Evolutionary conservation across 345 rosid species (phyloP), one percentile per base, ranked within the genome.

Genomic region (Linum trigynum): DNA sequence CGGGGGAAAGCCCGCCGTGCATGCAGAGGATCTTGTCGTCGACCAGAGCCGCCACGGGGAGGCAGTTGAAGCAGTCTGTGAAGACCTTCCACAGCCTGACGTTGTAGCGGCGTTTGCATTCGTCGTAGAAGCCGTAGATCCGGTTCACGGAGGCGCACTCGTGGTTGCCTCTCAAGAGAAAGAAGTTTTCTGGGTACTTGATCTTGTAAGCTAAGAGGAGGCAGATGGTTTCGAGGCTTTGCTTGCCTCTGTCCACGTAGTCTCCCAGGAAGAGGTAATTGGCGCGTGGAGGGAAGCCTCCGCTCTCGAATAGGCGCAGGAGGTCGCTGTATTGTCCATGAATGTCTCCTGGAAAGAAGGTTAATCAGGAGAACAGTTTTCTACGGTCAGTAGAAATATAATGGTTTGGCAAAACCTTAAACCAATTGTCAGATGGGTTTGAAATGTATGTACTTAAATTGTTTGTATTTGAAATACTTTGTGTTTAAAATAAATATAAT

Each of bases 1-100:
- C 73, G 43, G 77, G 77, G 5, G 77, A 74, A 55, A 74, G 73
- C 39, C 77, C 77, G 32, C 77, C 77, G 38, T 74, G 77, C 77
- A 74, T 69, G 17, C 77, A 74, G 32, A 74, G 72, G 42, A 73
- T 73, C 53, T 63, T 73, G 11, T 73, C 77, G 45, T 73, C 76
- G 53, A 73, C 36, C 7, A 73, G 68, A 32, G 76, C 76, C 4
- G 72, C 76, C 48, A 64, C 72, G 8, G 76, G 76, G 65, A 73
- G 15, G 65, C 76, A 73, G 39, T 73, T 73, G 72, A 73, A 73
- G 56, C 76, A 67, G 59, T 73, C 76, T 50, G 76, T 73, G 69
- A 73, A 73, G 3, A 68, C 16, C 55, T 73, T 73, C 77, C 77
- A 73, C 6, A 73, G 50, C 45, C 63, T 68, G 59, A 73, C 72